These are phyloP conservation scores for Coemansia sp. DNA, from an alignment of 192 early-diverging fungal species.

Conservation along the genomic window DNA sequence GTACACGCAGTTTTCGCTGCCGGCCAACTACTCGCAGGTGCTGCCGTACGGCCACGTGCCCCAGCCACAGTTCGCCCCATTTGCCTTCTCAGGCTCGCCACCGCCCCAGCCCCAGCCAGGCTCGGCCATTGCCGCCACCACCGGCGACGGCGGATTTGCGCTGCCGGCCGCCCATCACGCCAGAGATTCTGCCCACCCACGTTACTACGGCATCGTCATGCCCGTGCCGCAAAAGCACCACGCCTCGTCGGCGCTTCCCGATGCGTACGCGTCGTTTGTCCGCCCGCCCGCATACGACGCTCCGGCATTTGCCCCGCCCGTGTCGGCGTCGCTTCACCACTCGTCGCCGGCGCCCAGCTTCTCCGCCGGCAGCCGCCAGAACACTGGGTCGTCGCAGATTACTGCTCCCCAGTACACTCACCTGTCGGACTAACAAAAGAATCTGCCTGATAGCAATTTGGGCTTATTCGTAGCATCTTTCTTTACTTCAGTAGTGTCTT, in stretches of 20 bases:
- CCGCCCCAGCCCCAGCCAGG: background rate
- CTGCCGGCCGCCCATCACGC: slow-evolving; percentile 1
- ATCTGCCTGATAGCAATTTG: no score
- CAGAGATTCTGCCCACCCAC: slow-evolving; percentile 6
- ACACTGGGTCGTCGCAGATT: slow-evolving; percentile 21
- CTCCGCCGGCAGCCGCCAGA: slow-evolving; percentile 15
- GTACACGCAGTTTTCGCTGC: slow-evolving; percentile 15
- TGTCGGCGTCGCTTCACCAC: background rate
- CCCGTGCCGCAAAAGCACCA: slow-evolving; percentile 15
- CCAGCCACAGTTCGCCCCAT: slow-evolving; percentile 18
- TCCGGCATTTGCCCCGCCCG: slow-evolving; percentile 3
- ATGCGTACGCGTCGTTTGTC: background rate
- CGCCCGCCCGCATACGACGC: slow-evolving; percentile 5
- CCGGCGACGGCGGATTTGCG: slow-evolving; percentile 11
- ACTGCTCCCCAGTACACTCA: slow-evolving; percentile 8
- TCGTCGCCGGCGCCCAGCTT: slow-evolving; percentile 14
- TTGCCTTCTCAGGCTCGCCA: slow-evolving; percentile 12
- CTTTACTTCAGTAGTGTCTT: no score
- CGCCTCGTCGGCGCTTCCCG: background rate
- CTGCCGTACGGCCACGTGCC: slow-evolving; percentile 21
- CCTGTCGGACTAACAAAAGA: slow-evolving; percentile 10
- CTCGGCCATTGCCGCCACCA: background rate
- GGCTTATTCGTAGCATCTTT: no score
- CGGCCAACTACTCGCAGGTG: slow-evolving; percentile 18
- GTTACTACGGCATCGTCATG: slow-evolving; percentile 13